Conservation (phyloP, 2,329 filamentous ascomycete species). For the Arthroderma uncinatum region DNA sequence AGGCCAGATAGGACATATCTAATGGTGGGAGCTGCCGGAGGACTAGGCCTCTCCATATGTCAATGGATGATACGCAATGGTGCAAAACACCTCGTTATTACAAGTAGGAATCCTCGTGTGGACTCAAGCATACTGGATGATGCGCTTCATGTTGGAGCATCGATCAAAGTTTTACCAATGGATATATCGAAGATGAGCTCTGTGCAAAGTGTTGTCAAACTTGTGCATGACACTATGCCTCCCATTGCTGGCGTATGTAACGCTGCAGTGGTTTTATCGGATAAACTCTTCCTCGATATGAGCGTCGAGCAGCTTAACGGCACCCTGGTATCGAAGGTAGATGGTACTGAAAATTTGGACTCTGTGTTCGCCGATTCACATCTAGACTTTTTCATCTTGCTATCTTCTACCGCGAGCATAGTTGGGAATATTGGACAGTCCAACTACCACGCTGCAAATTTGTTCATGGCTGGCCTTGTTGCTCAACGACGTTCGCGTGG, state of each 20-base stretch:
- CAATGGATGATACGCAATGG: slow-evolving; percentile 24
- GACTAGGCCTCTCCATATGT: slow-evolving; percentile 22
- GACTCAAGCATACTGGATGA: slow-evolving; percentile 9
- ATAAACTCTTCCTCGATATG: slow-evolving; percentile 26
- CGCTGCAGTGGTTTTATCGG: slow-evolving; percentile 29
- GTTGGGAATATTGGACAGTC: slow-evolving; percentile 29
- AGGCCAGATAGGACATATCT: slow-evolving; percentile 21
- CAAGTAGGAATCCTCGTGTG: slow-evolving; percentile 23
- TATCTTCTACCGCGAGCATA: slow-evolving; percentile 14
- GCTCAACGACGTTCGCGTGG: slow-evolving; percentile 3
- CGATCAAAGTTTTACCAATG: background rate
- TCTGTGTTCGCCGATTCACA: slow-evolving; percentile 11
- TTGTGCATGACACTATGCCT: slow-evolving; percentile 17
- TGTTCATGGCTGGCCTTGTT: slow-evolving; percentile 32
- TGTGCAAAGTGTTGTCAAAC: slow-evolving; percentile 9
- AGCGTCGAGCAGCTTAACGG: slow-evolving; percentile 23
- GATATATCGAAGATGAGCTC: slow-evolving; percentile 14
- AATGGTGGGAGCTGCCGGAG: slow-evolving; percentile 23
- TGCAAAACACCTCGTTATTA: slow-evolving; percentile 21
- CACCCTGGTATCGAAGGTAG: slow-evolving; percentile 31
- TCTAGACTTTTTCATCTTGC: slow-evolving; percentile 15
- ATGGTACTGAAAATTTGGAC: slow-evolving; percentile 22
- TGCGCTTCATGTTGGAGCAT: too few species aligned
- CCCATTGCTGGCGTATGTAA: slow-evolving; percentile 21
- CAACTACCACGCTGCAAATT: slow-evolving; percentile 35